Base-by-base conservation (phyloP, 2,329 filamentous ascomycete species). In the Pestalotiopsis sp. region DNA sequence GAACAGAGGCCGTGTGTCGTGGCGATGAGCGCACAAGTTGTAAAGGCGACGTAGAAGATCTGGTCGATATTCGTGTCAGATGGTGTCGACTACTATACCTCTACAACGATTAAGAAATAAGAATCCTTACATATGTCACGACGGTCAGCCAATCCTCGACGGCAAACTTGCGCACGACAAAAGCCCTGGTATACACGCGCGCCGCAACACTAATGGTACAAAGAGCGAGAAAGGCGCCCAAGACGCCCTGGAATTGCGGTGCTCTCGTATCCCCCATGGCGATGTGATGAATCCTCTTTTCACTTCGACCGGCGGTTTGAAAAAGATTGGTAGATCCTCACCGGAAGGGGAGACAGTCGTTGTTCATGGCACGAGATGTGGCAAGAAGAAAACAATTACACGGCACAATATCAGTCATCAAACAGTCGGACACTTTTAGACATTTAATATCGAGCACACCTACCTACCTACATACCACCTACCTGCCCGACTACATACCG, bases 111-210 rank as follows among this genome's bases (percentile, higher is more conserved):
- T n/a, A 25, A 36, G 14, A 38, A 12, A 23, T 49, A 64, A 14
- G 9, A 6, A n/a, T n/a, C 36, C 65, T 61, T 61, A 67, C 65
- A 45, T 39, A 67, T 41, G 65, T 49, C 23, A 38, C 56, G 11
- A 67, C 65, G 7, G 65, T 36, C 20, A 67, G 27, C 52, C 56
- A 67, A 49, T 67, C 65, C 20, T 67, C 65, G 17, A 61, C 31
- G 11, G 56, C 31, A 56, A 67, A 67, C 5, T 61, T 67, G 14
- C 52, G 31, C 5, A 67, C 65, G 41, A 67, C 17, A 11, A 27
- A n/a, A 5, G 58, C 27, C 36, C 65, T 67, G 7, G 65, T 67
- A 61, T 67, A 67, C 11, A 27, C 31, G n/a, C 65, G 52, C 56
- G 65, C 65, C 13, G 56, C 56, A 27, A 67, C 36, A 36, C 20